A percentile compares a stretch with the other conserved stretches of the same genome.
These are phyloP conservation scores for Amphibolis antarctica DNA, from an alignment of 106 monocot genomes.

Conservation along the genomic window DNA sequence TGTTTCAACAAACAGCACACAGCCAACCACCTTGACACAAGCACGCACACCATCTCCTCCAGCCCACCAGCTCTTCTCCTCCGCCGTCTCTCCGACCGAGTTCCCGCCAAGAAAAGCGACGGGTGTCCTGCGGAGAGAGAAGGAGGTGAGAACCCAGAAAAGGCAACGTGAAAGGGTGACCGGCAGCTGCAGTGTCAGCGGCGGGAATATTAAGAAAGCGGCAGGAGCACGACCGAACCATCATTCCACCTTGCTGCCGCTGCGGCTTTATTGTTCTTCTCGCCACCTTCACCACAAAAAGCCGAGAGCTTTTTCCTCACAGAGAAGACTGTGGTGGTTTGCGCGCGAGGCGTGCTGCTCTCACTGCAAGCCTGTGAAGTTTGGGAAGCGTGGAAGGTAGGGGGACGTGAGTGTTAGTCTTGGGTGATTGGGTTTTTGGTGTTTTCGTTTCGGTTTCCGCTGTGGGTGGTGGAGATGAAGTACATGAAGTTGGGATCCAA, in stretches of 20 bases:
- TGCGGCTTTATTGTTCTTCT: too few species aligned
- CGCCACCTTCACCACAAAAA: neutral
- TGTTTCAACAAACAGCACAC: too few species aligned
- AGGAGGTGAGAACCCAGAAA: neutral
- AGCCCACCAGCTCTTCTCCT: too few species aligned
- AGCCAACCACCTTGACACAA: too few species aligned
- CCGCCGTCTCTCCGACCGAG: neutral
- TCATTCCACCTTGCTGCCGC: too few species aligned
- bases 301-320: neutral
- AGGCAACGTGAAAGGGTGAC: neutral
- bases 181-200: neutral
- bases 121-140: neutral
- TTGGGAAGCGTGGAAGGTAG: too few species aligned
- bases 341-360: neutral
- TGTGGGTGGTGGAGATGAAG: conserved; percentile 3
- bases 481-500: conserved; percentile 8
- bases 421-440: too few species aligned
- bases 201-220: neutral
- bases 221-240: neutral
- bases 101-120: neutral
- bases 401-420: too few species aligned
- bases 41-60: too few species aligned
- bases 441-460: too few species aligned
- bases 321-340: neutral
- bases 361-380: too few species aligned